Conservation (phyloP, 1,284 basidiomycete species). For the Boletus semigastroideus region DNA sequence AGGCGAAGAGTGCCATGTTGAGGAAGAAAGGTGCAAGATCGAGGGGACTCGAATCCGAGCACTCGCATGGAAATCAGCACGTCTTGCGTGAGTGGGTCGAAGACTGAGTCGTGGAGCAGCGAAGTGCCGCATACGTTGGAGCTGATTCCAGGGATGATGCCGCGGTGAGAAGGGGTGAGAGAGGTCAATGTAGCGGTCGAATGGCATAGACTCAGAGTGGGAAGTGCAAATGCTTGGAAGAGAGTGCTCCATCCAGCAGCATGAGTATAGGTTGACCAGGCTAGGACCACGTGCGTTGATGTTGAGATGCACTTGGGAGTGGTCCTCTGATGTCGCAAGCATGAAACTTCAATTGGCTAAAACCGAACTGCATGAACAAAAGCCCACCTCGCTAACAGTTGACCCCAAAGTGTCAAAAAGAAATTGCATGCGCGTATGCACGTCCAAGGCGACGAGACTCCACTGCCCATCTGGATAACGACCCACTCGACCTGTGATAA, state of each 20-base stretch:
- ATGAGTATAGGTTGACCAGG: background rate
- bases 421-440: slow-evolving; percentile 7
- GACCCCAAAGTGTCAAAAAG: background rate
- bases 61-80: slow-evolving; percentile 9
- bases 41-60: background rate
- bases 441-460: slow-evolving; percentile 14
- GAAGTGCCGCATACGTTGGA: background rate
- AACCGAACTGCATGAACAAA: background rate
- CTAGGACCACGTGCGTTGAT: background rate
- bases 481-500: slow-evolving; percentile 1
- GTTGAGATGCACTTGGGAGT: background rate
- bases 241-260: background rate
- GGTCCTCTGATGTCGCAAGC: too few species aligned
- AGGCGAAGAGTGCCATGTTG: slow-evolving; percentile 13
- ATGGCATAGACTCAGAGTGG: background rate
- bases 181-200: background rate
- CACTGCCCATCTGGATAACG: too few species aligned
- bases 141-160: background rate
- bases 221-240: background rate
- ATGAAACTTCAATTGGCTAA: background rate
- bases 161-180: slow-evolving; percentile 12
- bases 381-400: background rate
- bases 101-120: slow-evolving; percentile 9
- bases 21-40: background rate
- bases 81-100: slow-evolving; percentile 12